Evolutionary conservation across 345 rosid genomes (phyloP).

Genomic region (Eutrema japonicum): DNA sequence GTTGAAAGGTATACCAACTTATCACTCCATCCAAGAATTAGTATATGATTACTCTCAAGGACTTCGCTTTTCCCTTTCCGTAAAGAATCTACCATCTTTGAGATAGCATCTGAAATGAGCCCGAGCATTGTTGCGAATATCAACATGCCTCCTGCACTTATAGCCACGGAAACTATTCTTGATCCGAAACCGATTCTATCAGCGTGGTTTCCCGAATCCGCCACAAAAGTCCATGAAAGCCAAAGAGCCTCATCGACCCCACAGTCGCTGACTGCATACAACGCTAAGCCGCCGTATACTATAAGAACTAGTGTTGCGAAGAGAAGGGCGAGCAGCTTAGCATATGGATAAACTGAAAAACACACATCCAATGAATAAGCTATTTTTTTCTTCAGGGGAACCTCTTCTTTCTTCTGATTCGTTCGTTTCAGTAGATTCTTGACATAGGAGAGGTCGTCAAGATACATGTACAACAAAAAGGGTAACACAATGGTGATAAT

Average conservation of each 20-base stretch:
- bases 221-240: conserved; percentile 93
- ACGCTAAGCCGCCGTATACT: conserved; percentile 80
- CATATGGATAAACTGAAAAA: conserved; percentile 86
- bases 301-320: conserved; percentile 81
- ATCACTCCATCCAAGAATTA: conserved; percentile 96
- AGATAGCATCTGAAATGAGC: conserved; percentile 87
- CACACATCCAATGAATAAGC: conserved; percentile 89
- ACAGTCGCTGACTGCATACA: conserved; percentile 81
- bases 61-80: conserved; percentile 95
- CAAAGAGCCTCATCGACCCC: conserved; percentile 86
- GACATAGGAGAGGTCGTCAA: conserved; percentile 66
- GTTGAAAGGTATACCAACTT: conserved; percentile 65
- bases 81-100: conserved; percentile 92
- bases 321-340: conserved; percentile 91
- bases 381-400: conserved; percentile 83
- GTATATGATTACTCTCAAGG: conserved; percentile 79
- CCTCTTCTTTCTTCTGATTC: conserved; percentile 64
- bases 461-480: conserved; percentile 68
- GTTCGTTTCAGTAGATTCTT: conserved; percentile 56
- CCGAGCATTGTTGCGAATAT: conserved; percentile 97
- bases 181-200: conserved; percentile 79
- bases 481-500: conserved; percentile 61
- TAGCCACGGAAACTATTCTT: conserved; percentile 83
- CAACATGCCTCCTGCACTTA: conserved; percentile 95
- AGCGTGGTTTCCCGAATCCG: conserved; percentile 91